Evolutionary conservation across 2,329 filamentous ascomycete species (phyloP).

Genomic region (Alternaria gansuensis): DNA sequence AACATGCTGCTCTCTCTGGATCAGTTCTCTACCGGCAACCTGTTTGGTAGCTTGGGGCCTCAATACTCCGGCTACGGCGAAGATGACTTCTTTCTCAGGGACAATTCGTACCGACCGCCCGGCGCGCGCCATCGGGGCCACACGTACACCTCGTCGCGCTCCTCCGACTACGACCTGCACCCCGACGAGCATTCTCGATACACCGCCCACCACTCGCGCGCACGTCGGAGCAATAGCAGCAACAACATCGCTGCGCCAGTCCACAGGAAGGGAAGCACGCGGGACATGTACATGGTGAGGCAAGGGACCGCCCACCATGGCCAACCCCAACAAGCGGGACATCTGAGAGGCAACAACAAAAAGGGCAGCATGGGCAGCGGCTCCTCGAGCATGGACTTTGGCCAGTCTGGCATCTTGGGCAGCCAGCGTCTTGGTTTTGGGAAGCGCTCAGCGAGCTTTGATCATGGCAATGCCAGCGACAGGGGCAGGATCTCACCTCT

Average conservation of each 20-base stretch:
- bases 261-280: constrained; percentile 45
- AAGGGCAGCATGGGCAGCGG: constrained; percentile 78
- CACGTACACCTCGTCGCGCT: constrained; percentile 68
- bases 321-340: constrained; percentile 42
- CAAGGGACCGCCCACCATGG: constrained; percentile 38
- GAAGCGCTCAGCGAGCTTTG: constrained; percentile 77
- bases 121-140: constrained; percentile 63
- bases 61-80: constrained; percentile 53
- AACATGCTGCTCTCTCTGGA: constrained; percentile 96
- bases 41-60: constrained; percentile 29
- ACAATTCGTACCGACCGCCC: constrained; percentile 45
- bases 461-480: constrained; percentile 57
- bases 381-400: constrained; percentile 71
- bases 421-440: constrained; percentile 65
- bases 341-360: constrained; percentile 57
- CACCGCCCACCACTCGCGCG: constrained; percentile 56
- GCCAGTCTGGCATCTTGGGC: constrained; percentile 66
- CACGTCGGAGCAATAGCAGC: constrained; percentile 81
- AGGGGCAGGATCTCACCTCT: constrained; percentile 33
- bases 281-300: constrained; percentile 44
- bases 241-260: constrained; percentile 66
- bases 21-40: constrained; percentile 58
- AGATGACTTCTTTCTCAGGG: constrained; percentile 51
- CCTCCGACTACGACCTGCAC: constrained; percentile 63
- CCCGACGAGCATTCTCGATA: constrained; percentile 53